phyloP scores from a whole-genome alignment of 768 basidiomycete genomes.

The Amanita rubescens region DNA sequence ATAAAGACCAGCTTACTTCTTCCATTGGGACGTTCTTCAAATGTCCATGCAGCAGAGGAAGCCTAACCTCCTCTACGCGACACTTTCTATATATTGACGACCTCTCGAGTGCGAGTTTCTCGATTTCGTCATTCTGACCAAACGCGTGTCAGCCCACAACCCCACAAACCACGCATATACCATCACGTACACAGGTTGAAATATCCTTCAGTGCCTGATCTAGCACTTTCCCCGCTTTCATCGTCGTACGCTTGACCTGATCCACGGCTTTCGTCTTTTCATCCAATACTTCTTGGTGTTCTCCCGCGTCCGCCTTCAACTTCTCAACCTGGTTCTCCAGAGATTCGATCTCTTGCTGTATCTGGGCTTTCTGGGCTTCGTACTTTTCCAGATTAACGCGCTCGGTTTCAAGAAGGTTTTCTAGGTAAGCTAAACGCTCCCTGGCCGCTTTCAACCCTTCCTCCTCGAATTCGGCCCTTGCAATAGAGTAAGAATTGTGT shows the following conservation, averaged over 20 bases:
- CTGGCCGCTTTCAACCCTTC: constrained; percentile 62
- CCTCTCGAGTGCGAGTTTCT: constrained; percentile 78
- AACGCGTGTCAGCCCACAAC: constrained; percentile 2
- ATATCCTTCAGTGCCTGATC: constrained; percentile 93
- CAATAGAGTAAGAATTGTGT: background rate
- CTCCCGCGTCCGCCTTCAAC: constrained; percentile 55
- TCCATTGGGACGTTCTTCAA: constrained; percentile 90
- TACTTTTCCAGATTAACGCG: constrained; percentile 44
- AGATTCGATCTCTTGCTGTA: constrained; percentile 52
- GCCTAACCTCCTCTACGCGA: constrained; percentile 82
- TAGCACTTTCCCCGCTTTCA: constrained; percentile 65
- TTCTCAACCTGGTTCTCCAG: constrained; percentile 47
- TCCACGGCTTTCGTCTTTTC: constrained; percentile 71
- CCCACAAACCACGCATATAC: background rate
- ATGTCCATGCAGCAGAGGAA: constrained; percentile 71
- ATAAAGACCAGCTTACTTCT: constrained; percentile 48
- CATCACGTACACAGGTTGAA: constrained; percentile 55
- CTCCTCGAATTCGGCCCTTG: constrained; percentile 75
- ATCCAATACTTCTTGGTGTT: constrained; percentile 56
- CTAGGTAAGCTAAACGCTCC: constrained; percentile 54
- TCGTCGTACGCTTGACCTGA: constrained; percentile 61
- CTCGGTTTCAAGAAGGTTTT: constrained; percentile 46
- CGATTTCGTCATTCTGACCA: constrained; percentile 67
- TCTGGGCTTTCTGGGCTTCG: constrained; percentile 43
- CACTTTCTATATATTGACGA: constrained; percentile 87